Percentiles rank a stretch among this genome's conserved stretches.
Conservation (phyloP, 1,284 basidiomycete genomes). For the Xerocomus minutiporus region DNA sequence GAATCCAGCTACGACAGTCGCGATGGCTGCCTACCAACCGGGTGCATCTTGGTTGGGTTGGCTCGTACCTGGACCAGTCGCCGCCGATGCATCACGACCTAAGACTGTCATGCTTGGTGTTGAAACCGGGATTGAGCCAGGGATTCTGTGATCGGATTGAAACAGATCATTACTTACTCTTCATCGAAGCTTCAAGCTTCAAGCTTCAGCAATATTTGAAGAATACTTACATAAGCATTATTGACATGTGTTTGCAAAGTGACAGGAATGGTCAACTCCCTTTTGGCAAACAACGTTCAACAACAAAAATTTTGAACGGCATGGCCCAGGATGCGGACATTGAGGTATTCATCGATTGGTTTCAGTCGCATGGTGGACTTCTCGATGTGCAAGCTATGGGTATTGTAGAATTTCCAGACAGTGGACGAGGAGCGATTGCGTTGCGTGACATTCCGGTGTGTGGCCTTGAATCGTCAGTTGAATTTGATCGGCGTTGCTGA, state of each 20-base stretch:
- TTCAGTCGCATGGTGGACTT: conserved; percentile 38
- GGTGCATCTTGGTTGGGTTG: too few relatives aligned
- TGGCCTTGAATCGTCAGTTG: too few relatives aligned
- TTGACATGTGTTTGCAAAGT: conserved; percentile 5
- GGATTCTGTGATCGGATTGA: too few relatives aligned
- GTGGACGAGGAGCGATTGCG: conserved; percentile 72
- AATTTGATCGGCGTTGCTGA: not conserved
- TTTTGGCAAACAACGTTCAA: not conserved
- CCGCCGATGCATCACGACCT: too few relatives aligned
- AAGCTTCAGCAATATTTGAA: too few relatives aligned
- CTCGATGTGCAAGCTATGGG: conserved; percentile 44
- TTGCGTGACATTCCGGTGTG: conserved; percentile 66
- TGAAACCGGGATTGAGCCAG: too few relatives aligned
- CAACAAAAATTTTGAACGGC: not conserved
- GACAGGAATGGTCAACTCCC: not conserved
- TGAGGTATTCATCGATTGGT: conserved; percentile 40
- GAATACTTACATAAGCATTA: not conserved
- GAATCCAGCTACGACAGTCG: too few relatives aligned
- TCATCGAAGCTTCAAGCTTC: too few relatives aligned
- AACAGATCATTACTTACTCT: too few relatives aligned
- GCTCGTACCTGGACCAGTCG: too few relatives aligned
- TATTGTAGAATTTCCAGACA: conserved; percentile 48
- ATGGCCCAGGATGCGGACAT: conserved; percentile 16
- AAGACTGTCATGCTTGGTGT: too few relatives aligned
- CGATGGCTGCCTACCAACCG: too few relatives aligned